Conservation (phyloP, 768 basidiomycete species). For the Zangia roseola region DNA sequence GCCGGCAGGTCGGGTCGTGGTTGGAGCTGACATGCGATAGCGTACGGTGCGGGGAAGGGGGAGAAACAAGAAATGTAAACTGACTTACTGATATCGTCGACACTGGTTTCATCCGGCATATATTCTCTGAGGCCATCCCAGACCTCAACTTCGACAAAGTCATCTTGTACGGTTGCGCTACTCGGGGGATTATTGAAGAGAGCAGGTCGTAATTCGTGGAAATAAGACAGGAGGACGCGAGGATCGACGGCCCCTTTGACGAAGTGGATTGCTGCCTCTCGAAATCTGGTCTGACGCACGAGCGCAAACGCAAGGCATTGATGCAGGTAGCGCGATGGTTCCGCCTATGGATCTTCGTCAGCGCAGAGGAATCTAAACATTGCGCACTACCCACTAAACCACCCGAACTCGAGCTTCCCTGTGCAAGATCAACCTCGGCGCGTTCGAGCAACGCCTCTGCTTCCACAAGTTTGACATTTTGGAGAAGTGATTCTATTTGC, state of each 20-base stretch:
- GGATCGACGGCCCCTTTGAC: conserved; percentile 81
- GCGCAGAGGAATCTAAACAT: not conserved
- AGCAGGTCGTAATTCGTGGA: conserved; percentile 65
- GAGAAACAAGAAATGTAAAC: conserved; percentile 18
- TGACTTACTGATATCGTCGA: conserved; percentile 86
- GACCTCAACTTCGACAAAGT: conserved; percentile 59
- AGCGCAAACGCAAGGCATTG: conserved; percentile 81
- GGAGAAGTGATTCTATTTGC: conserved; percentile 67
- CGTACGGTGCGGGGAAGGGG: conserved; percentile 21
- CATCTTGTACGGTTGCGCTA: not conserved
- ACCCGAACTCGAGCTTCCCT: conserved; percentile 9
- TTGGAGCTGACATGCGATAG: conserved; percentile 20
- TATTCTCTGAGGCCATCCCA: no score
- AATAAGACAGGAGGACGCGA: conserved; percentile 77
- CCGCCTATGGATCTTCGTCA: conserved; percentile 38
- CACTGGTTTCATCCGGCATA: conserved; percentile 57
- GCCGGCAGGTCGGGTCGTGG: conserved; percentile 25
- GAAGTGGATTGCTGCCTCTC: conserved; percentile 77
- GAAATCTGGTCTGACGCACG: conserved; percentile 77
- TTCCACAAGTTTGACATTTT: conserved; percentile 62
- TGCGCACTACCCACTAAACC: conserved; percentile 10
- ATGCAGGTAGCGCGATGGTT: conserved; percentile 76
- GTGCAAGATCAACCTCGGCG: conserved; percentile 38
- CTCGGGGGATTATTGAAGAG: conserved; percentile 41
- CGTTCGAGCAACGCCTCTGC: conserved; percentile 60